Percentiles rank a stretch among this genome's conserved stretches.
These are phyloP conservation scores for Medicago ruthenica DNA, from an alignment of 306 rosid genomes.

Conservation along the genomic window DNA sequence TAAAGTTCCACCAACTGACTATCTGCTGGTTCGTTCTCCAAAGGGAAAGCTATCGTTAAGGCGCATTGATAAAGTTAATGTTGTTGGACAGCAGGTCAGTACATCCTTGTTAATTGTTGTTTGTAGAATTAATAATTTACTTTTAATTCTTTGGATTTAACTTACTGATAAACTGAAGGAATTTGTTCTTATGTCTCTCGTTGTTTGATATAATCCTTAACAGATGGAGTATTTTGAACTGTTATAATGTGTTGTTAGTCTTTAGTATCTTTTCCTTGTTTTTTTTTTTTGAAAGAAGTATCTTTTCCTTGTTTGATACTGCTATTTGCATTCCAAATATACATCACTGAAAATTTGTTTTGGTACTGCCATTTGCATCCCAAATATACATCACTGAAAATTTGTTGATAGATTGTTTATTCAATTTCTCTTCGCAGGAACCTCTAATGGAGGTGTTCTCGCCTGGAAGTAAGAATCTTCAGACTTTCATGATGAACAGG, in stretches of 20 bases:
- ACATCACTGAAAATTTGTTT: conserved; percentile 13
- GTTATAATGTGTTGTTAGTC: conserved; percentile 19
- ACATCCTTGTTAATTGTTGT: conserved; percentile 11
- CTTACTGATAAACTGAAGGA: conserved; percentile 18
- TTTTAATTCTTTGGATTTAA: conserved; percentile 20
- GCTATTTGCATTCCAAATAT: conserved; percentile 11
- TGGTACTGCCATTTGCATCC: conserved; percentile 21
- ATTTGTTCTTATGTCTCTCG: neutral
- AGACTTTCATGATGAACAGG: conserved; percentile 86
- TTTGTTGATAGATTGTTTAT: conserved; percentile 30
- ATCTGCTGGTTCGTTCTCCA: conserved; percentile 88
- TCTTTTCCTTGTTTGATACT: conserved; percentile 27
- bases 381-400: conserved; percentile 1
- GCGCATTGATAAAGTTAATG: conserved; percentile 84
- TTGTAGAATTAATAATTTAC: conserved; percentile 19
- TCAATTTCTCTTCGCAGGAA: conserved; percentile 66
- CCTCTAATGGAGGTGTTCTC: conserved; percentile 97
- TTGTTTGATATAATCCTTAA: conserved; percentile 22
- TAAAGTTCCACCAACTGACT: conserved; percentile 85
- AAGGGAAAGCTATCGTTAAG: conserved; percentile 91
- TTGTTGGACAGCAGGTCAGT: conserved; percentile 96
- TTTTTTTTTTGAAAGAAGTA: no score
- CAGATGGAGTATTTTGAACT: conserved; percentile 21
- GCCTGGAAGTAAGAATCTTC: conserved; percentile 95
- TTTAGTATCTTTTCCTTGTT: conserved; percentile 20